Base-by-base conservation (phyloP, 345 rosid species). In the Isatis tinctoria region DNA sequence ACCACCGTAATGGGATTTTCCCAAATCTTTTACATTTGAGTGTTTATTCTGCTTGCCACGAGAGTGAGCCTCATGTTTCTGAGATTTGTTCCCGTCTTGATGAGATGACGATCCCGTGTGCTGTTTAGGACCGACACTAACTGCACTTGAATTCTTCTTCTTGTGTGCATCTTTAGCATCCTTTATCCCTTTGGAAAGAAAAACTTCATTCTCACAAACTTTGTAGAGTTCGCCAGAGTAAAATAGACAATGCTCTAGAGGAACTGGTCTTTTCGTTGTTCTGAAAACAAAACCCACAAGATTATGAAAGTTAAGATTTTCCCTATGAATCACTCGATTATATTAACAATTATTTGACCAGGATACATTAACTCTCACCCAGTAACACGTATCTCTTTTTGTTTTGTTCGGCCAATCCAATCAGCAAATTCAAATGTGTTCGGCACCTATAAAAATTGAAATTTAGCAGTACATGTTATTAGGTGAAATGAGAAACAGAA, bases 371-470 rank as follows among this genome's bases (percentile, higher is more conserved):
- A 69, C 41, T 48, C 86, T 81, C 81, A 92, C 97, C 96, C 97
- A 63, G 96, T 90, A 77, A 94, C 93, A 66, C 79, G 95, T 58
- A 94, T 94, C 85, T 86, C 83, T 77, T 94, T 94, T 79, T 88
- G 93, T 81, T 94, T 94, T 71, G 97, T 94, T 65, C 96, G 85
- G 67, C 98, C 90, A 82, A 94, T 94, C 98, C 98, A 94, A 41
- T 87, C 97, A 60, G 97, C 97, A 85, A 94, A 94, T 76, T 94
- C 97, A 79, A 78, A 59, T 74, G 93, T 94, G 79, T 94, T 94
- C 11, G 98, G 97, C 41, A 94, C 98, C 98, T 94, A 82, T 32
- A 68, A 66, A 64, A 67, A 60, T 26, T 47, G 4, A 48, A 59
- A 14, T 37, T 22, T 65, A 74, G 78, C 40, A 35, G 48, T 48